phyloP scores from a whole-genome alignment of 1,139 yeast genomes.

The Hansenula lynferdii region DNA sequence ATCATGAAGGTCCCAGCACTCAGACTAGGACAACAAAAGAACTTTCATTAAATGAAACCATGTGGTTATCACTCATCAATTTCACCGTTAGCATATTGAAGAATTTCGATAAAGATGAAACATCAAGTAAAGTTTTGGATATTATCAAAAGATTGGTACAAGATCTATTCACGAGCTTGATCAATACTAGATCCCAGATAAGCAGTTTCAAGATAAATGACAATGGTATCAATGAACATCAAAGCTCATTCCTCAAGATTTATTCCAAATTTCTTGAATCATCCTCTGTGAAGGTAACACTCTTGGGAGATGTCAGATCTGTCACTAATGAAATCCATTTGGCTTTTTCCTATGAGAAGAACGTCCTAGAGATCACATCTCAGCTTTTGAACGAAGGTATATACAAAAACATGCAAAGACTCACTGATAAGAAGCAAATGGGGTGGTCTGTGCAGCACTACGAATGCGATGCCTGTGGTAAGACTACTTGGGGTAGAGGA shows the following conservation, averaged over 20 bases:
- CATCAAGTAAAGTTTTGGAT: constrained; percentile 18
- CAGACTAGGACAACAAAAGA: constrained; percentile 9
- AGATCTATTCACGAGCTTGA: constrained; percentile 45
- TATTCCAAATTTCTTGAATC: constrained; percentile 44
- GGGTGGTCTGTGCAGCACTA: constrained; percentile 59
- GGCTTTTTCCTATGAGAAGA: constrained; percentile 61
- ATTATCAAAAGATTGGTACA: constrained; percentile 43
- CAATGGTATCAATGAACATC: constrained; percentile 13
- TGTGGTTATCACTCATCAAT: constrained; percentile 37
- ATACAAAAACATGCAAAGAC: constrained; percentile 36
- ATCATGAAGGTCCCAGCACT: constrained; percentile 8
- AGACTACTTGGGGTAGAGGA: constrained; percentile 56
- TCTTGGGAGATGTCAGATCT: constrained; percentile 53
- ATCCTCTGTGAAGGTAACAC: constrained; percentile 30
- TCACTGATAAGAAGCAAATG: constrained; percentile 35
- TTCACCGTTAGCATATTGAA: constrained; percentile 29
- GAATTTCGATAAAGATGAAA: constrained; percentile 17
- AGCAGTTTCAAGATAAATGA: constrained; percentile 20
- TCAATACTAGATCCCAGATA: constrained; percentile 34
- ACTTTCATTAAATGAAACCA: constrained; percentile 27
- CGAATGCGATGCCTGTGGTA: constrained; percentile 70
- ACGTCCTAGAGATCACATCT: constrained; percentile 49
- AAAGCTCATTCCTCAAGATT: constrained; percentile 40
- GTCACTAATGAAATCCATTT: constrained; percentile 59
- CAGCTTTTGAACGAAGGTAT: constrained; percentile 51